Evolutionary conservation across 1,139 yeast species (phyloP), one percentile per base, ranked within the genome.

Genomic region (Meyerozyma carpophila): DNA sequence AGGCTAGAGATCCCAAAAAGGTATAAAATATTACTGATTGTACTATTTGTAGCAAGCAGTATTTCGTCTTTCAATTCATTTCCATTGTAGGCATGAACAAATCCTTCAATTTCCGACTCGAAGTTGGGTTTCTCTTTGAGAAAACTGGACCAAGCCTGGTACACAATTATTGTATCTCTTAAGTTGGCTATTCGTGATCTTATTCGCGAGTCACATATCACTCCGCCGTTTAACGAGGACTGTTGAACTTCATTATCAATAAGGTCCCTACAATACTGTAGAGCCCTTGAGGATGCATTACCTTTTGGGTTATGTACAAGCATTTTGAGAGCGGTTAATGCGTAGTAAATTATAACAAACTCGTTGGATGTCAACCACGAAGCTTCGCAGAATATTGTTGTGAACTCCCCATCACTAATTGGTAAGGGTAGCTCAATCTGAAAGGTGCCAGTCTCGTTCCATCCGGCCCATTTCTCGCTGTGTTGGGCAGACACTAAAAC

Each of bases 361-460:
- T 49, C 51, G n/a, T 47, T 47, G 9, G 49, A 37, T 24, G 38
- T 44, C 25, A 46, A 41, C 50, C 51, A 47, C 16, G 14, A 8
- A 1, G 14, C 34, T 4, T 31, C 34, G 14, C 34, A 31, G 14
- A n/a, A 8, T 8, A 31, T 13, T 5, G n/a, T 16, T 4, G 34
- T 31, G 6, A 31, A 4, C 3, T n/a, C 10, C 10, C 14, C 34
- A 9, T 31, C 34, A 13, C 20, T 13, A 31, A n/a, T n/a, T 8
- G 20, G n/a, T 13, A 37, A 4, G 9, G 32, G 40, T 10, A 37
- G n/a, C 10, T 11, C n/a, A 5, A 45, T 10, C 5, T 28, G 16
- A 25, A 48, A 36, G 1, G 40, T 36, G 0, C 53, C 53, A 31
- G 43, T 45, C n/a, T 46, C 47, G 14, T 34, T 41, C 53, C 53